A percentile compares a stretch with the other conserved stretches of the same genome.
Conservation (phyloP, 179 eudicot species). For the Gypsophila paniculata region DNA sequence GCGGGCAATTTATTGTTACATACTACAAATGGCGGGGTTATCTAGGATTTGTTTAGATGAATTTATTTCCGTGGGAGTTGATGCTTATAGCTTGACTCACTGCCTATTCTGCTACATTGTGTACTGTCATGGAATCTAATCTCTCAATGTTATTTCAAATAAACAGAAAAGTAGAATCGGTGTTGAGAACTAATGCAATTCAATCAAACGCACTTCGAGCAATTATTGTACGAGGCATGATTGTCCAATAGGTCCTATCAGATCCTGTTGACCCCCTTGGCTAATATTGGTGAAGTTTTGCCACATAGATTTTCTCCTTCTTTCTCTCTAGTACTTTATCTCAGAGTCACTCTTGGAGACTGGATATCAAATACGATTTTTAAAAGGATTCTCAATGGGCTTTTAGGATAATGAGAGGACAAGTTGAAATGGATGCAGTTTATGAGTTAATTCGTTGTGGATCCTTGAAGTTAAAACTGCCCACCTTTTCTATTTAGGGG, state of each 20-base stretch:
- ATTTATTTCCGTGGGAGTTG: background rate
- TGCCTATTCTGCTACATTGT: background rate
- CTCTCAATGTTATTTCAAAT: background rate
- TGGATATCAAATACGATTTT: too few species aligned
- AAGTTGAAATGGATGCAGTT: too few species aligned
- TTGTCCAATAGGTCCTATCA: background rate
- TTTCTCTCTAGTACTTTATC: background rate
- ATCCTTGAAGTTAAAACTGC: too few species aligned
- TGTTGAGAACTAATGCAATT: background rate
- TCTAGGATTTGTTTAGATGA: constrained; percentile 4
- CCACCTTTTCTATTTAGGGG: too few species aligned
- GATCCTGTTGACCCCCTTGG: background rate
- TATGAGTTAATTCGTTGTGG: too few species aligned
- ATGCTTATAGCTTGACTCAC: background rate
- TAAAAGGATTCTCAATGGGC: too few species aligned
- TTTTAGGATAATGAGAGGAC: too few species aligned
- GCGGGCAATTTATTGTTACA: too few species aligned
- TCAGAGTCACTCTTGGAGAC: too few species aligned
- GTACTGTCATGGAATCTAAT: background rate
- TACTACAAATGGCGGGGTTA: background rate
- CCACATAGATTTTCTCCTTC: background rate
- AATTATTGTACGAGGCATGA: background rate
- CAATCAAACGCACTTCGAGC: background rate
- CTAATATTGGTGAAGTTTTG: background rate
- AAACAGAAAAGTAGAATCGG: background rate